Evolutionary conservation across 2,329 filamentous ascomycete genomes (phyloP).

Genomic region (Pseudocercospora fuligena): DNA sequence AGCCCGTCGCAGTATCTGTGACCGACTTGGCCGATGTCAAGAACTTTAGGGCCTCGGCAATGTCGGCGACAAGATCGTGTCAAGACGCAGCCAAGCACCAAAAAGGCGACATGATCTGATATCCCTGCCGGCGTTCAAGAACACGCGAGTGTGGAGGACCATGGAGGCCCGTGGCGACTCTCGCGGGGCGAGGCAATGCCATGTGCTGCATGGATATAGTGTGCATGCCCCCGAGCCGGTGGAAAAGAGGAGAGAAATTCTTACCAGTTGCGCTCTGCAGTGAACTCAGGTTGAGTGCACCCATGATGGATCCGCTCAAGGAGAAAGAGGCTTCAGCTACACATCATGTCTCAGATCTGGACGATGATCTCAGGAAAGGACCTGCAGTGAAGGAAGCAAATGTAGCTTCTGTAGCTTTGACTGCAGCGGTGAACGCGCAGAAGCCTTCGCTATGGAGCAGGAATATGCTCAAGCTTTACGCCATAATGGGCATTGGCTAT

Average conservation of each 20-base stretch:
- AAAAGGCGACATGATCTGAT: slow-evolving; percentile 14
- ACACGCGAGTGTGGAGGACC: slow-evolving; percentile 28
- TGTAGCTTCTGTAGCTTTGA: slow-evolving; percentile 32
- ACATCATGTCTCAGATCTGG: slow-evolving; percentile 27
- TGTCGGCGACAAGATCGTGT: slow-evolving; percentile 13
- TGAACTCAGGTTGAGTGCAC: slow-evolving; percentile 32
- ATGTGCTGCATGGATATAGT: slow-evolving; percentile 9
- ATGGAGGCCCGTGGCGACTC: slow-evolving; percentile 17
- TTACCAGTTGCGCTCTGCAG: slow-evolving; percentile 3
- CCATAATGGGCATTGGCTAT: slow-evolving; percentile 32
- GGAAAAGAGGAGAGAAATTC: slow-evolving; percentile 14
- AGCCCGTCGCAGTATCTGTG: background rate
- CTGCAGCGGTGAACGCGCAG: slow-evolving; percentile 29
- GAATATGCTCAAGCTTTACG: slow-evolving; percentile 34
- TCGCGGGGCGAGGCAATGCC: slow-evolving; percentile 18
- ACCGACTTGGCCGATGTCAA: background rate
- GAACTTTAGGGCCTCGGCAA: slow-evolving; percentile 12
- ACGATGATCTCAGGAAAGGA: slow-evolving; percentile 27
- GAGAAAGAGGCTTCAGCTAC: slow-evolving; percentile 46
- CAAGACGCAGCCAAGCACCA: slow-evolving; percentile 18
- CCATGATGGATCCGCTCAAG: slow-evolving; percentile 51
- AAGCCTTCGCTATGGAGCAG: slow-evolving; percentile 31
- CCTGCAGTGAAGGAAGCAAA: slow-evolving; percentile 29
- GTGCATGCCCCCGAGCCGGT: background rate
- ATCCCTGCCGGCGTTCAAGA: slow-evolving; percentile 13